Conservation (phyloP, 768 basidiomycete genomes). For the Psilocybe cubensis region DNA sequence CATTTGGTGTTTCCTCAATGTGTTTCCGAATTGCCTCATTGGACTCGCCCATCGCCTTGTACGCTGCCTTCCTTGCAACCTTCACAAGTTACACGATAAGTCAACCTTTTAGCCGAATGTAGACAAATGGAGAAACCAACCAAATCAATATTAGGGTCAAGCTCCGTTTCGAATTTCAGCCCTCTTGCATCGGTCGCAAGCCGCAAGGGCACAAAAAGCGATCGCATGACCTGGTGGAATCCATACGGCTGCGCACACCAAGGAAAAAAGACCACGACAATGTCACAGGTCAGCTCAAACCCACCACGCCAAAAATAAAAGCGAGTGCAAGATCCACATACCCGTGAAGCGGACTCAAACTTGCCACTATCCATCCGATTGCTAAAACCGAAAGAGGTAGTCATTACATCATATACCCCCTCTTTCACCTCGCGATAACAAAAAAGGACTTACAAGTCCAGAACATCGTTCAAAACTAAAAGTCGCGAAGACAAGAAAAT, state of each 20-base stretch:
- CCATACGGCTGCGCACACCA: slow-evolving; percentile 56
- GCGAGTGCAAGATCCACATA: slow-evolving; percentile 22
- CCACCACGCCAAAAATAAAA: neutral
- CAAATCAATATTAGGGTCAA: slow-evolving; percentile 71
- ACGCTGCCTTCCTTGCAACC: slow-evolving; percentile 63
- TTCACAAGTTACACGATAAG: slow-evolving; percentile 22
- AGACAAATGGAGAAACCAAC: slow-evolving; percentile 33
- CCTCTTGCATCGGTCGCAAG: slow-evolving; percentile 69
- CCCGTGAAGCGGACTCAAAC: slow-evolving; percentile 71
- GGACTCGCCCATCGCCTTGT: slow-evolving; percentile 60
- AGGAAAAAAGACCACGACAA: slow-evolving; percentile 2
- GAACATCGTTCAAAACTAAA: slow-evolving; percentile 75
- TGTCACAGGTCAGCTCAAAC: neutral
- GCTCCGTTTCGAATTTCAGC: slow-evolving; percentile 66
- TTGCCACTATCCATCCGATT: slow-evolving; percentile 88
- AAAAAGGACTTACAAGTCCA: slow-evolving; percentile 65
- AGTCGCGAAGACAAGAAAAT: slow-evolving; percentile 8
- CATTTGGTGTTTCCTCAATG: slow-evolving; percentile 48
- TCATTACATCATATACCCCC: neutral
- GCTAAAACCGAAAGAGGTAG: slow-evolving; percentile 35
- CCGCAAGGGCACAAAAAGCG: slow-evolving; percentile 69
- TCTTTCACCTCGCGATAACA: neutral
- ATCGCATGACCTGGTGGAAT: slow-evolving; percentile 79
- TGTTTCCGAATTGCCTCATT: slow-evolving; percentile 42
- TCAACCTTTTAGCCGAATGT: neutral